These are phyloP conservation scores for Epichloe gansuensis DNA, from an alignment of 2,329 filamentous ascomycete species.

Conservation along the genomic window DNA sequence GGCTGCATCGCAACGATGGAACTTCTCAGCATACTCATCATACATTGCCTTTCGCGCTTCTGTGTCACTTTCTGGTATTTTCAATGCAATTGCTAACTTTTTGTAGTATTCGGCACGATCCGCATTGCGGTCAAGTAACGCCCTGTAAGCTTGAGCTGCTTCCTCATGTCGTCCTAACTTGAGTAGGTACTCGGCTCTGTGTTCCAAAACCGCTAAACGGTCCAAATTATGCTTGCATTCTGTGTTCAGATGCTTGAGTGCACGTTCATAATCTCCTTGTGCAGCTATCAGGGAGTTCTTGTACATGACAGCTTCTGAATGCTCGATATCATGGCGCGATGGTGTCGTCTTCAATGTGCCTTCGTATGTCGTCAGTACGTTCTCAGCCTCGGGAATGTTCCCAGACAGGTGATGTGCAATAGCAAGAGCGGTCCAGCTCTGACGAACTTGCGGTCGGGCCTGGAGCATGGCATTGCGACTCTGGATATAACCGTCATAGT, in stretches of 20 bases:
- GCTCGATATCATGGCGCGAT: conserved; percentile 68
- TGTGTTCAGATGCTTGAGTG: conserved; percentile 72
- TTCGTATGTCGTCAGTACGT: conserved; percentile 82
- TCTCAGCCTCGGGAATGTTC: conserved; percentile 74
- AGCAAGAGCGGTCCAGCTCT: conserved; percentile 96
- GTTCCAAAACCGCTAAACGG: conserved; percentile 72
- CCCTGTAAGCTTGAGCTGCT: conserved; percentile 67
- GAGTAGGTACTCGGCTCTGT: conserved; percentile 71
- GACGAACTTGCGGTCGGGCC: conserved; percentile 64
- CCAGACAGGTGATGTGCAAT: conserved; percentile 88
- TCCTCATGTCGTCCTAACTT: conserved; percentile 67
- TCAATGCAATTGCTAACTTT: conserved; percentile 57
- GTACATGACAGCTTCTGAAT: conserved; percentile 88
- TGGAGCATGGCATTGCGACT: conserved; percentile 82
- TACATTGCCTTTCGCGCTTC: conserved; percentile 59
- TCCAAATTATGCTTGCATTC: conserved; percentile 70
- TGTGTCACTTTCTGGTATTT: conserved; percentile 43
- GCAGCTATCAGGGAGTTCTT: conserved; percentile 93
- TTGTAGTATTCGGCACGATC: conserved; percentile 83
- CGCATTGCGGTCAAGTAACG: conserved; percentile 72
- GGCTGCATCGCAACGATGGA: conserved; percentile 71
- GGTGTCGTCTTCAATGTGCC: conserved; percentile 78
- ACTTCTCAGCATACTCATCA: conserved; percentile 65
- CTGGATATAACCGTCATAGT: conserved; percentile 86
- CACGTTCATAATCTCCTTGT: conserved; percentile 67